Base-by-base conservation (phyloP, 2,329 filamentous ascomycete species). In the Colletotrichum sp. region DNA sequence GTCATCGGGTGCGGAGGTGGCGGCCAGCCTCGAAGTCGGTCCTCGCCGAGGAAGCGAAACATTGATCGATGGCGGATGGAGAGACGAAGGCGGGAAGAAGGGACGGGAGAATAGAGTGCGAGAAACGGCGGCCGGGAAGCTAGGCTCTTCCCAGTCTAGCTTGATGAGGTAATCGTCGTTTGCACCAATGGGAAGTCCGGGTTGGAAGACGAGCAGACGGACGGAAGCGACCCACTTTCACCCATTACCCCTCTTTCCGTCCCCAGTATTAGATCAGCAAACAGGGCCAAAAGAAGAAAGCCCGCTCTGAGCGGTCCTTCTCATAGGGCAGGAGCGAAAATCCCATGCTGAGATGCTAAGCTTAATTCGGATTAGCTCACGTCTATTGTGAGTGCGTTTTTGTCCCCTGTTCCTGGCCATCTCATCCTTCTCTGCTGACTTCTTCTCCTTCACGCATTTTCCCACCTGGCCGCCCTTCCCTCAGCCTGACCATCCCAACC, bases 341-440 rank as follows among this genome's bases (percentile, higher is more conserved):
- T 72, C 32, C 55, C 69, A 39, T 73, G 52, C 73, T 64, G 64
- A 15, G 6, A 5, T 28, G 22, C 74, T 69, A 76, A 63, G 10
- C 64, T 30, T 15, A 30, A 59, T 34, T 22, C 6, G 64, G 24
- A n/a, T 18, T 76, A 64, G 74, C 26, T 55, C 36, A 34, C 36
- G 32, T 65, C 70, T 73, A 68, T 65, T 60, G 26, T 73, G 32
- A 73, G 64, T 48, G 18, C 30, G 13, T 26, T 36, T 44, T 32
- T 32, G 32, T 32, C 70, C 74, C 74, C 65, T 73, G 74, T 69
- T 65, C 74, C 74, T 69, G 59, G 57, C 68, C 70, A 60, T 71
- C 28, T 34, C 34, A 36, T 65, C 44, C 39, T 62, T 52, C 26
- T 68, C 32, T 74, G 70, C 70, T 75, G 39, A 74, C 74, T 59